Conservation (phyloP, 176 grass and related monocot species). For the Cenchrus purpureus region DNA sequence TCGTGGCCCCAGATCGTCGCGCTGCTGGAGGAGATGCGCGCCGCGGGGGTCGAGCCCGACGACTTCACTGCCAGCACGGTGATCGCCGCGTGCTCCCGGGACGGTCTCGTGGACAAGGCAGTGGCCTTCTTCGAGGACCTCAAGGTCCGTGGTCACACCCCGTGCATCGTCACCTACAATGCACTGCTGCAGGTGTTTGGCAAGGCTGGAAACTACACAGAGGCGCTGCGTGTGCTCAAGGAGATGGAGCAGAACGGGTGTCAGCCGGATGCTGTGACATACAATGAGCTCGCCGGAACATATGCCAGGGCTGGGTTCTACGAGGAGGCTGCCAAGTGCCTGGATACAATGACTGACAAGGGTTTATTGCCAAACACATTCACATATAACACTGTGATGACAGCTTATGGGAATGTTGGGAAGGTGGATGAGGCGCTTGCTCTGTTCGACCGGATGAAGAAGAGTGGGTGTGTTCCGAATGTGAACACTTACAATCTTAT, state of each 20-base stretch:
- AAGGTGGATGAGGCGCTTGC: slow-evolving; percentile 68
- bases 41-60: slow-evolving; percentile 48
- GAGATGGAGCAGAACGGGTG: slow-evolving; percentile 77
- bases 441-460: slow-evolving; percentile 80
- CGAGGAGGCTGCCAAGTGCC: slow-evolving; percentile 62
- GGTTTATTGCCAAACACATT: slow-evolving; percentile 72
- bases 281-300: slow-evolving; percentile 70
- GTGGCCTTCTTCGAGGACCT: slow-evolving; percentile 63
- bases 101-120: slow-evolving; percentile 66
- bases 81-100: slow-evolving; percentile 67
- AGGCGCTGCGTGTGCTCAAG: slow-evolving; percentile 64
- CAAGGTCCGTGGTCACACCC: slow-evolving; percentile 62
- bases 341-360: slow-evolving; percentile 69
- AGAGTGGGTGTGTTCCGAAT: slow-evolving; percentile 61
- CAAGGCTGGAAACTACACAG: slow-evolving; percentile 64
- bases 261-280: slow-evolving; percentile 68
- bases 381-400: slow-evolving; percentile 83
- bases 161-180: slow-evolving; percentile 78
- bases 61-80: slow-evolving; percentile 92
- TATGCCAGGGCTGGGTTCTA: slow-evolving; percentile 76
- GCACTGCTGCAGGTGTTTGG: slow-evolving; percentile 82
- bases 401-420: slow-evolving; percentile 62
- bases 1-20: slow-evolving; percentile 71
- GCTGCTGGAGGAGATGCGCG: slow-evolving; percentile 71
- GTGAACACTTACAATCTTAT: slow-evolving; percentile 74